Base-by-base conservation (phyloP, 345 rosid genomes). In the Boechera stricta region DNA sequence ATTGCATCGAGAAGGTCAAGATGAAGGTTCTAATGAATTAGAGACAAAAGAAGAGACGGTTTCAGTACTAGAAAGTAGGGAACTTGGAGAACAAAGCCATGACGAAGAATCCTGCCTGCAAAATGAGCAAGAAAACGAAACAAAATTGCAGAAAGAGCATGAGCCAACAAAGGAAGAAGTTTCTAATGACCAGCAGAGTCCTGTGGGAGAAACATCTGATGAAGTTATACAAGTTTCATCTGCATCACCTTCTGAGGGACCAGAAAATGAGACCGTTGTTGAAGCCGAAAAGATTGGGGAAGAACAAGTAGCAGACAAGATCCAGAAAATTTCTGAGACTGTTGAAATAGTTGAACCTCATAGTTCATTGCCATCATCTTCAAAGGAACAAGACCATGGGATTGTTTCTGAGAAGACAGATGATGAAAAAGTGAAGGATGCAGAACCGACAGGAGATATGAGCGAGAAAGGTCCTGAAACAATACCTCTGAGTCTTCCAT, bases 271-370 rank as follows among this genome's bases (percentile, higher is more conserved):
- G 5, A 59, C 48, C 4, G 10, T 48, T 58, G 57, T 29, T 61
- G 45, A 60, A 26, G 61, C 55, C 10, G 55, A 39, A 31, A 68
- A 56, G 15, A 24, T 16, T 51, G 72, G 33, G 32, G 65, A 64
- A 62, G 74, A 79, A 35, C 13, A 54, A 56, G 75, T 35, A 79
- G 71, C 33, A 36, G 71, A 74, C 1, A 49, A 73, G 41, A 63
- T 44, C 31, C 61, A 68, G 60, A 64, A 11, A 54, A 31, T 2
- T 54, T 0, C 31, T 74, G 74, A 44, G 39, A 15, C 48, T 15
- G 41, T 7, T 7, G 71, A 73, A 51, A 38, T 3, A 56, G 29
- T 2, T 28, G 29, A 28, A 28, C 29, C 3, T 28, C 29, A 28
- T 28, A 77, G 59, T 52, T 69, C 63, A 51, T n/a, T 69, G 6